Conservation (phyloP, 108 stramenopile species). For the Parietichytrium sp. region DNA sequence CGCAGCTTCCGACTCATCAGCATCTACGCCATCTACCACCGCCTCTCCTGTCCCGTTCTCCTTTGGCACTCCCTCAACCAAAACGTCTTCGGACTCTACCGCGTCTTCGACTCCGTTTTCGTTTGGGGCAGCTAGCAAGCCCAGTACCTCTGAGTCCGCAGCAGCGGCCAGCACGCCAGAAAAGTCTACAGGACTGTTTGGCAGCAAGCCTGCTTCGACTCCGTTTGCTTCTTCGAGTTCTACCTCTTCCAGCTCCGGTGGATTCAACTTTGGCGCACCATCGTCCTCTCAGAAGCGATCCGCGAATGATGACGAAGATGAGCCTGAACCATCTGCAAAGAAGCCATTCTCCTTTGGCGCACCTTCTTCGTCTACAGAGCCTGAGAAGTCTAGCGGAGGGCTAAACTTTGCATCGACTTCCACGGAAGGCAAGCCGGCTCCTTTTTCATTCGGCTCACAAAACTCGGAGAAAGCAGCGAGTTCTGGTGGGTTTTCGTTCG, state of each 20-base stretch:
- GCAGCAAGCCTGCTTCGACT: neutral
- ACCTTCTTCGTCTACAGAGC: neutral
- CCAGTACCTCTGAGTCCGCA: neutral
- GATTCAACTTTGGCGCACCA: neutral
- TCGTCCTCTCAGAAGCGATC: neutral
- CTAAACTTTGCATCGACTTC: neutral
- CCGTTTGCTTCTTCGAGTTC: neutral
- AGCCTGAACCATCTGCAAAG: neutral
- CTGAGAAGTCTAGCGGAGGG: neutral
- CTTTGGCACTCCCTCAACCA: neutral
- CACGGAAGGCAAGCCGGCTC: neutral
- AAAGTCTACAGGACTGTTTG: neutral
- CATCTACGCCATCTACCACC: neutral
- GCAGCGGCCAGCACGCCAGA: neutral
- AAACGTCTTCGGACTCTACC: neutral
- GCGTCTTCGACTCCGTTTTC: neutral
- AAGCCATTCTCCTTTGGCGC: neutral
- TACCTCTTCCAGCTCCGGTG: too few species aligned
- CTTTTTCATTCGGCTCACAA: neutral
- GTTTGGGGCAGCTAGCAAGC: too few species aligned
- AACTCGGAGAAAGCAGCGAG: too few species aligned
- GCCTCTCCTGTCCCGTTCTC: neutral
- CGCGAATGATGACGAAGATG: neutral
- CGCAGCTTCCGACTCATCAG: neutral
- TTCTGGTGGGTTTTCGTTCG: neutral